These are phyloP conservation scores for Caulochytrium protostelioides DNA, from an alignment of 371 early-diverging fungal genomes.

Conservation along the genomic window DNA sequence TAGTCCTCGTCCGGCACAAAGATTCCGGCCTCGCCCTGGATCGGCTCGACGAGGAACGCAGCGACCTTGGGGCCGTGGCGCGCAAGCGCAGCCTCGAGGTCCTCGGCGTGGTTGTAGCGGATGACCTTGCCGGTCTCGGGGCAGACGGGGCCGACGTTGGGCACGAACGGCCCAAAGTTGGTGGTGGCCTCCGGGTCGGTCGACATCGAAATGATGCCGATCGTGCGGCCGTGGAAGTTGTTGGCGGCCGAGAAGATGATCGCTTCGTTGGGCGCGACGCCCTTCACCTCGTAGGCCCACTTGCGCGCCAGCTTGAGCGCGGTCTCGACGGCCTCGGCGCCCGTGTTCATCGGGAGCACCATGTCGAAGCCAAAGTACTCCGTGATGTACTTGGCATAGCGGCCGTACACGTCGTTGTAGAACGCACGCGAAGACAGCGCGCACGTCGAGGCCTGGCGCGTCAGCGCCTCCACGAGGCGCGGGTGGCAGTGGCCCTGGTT, in stretches of 20 bases:
- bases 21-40: slow-evolving; percentile 96
- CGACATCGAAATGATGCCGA: slow-evolving; percentile 81
- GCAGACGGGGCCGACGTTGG: slow-evolving; percentile 58
- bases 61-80: slow-evolving; percentile 58
- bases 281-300: slow-evolving; percentile 85
- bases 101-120: slow-evolving; percentile 64
- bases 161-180: slow-evolving; percentile 85
- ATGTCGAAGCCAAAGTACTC: slow-evolving; percentile 87
- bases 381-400: slow-evolving; percentile 72
- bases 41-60: slow-evolving; percentile 90
- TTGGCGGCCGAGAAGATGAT: slow-evolving; percentile 59
- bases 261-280: slow-evolving; percentile 58
- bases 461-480: slow-evolving; percentile 72
- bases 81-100: slow-evolving; percentile 64
- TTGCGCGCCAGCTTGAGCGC: slow-evolving; percentile 92
- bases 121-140: slow-evolving; percentile 42
- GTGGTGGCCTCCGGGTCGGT: slow-evolving; percentile 68
- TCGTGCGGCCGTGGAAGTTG: slow-evolving; percentile 97
- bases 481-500: slow-evolving; percentile 97
- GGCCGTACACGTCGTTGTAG: slow-evolving; percentile 78
- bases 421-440: slow-evolving; percentile 85
- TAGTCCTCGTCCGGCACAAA: slow-evolving; percentile 84
- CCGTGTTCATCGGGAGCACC: slow-evolving; percentile 95
- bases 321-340: slow-evolving; percentile 95
- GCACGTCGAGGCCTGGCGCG: slow-evolving; percentile 64